Conservation (phyloP, 169 alveolate species). For the Cryptosporidium felis region DNA sequence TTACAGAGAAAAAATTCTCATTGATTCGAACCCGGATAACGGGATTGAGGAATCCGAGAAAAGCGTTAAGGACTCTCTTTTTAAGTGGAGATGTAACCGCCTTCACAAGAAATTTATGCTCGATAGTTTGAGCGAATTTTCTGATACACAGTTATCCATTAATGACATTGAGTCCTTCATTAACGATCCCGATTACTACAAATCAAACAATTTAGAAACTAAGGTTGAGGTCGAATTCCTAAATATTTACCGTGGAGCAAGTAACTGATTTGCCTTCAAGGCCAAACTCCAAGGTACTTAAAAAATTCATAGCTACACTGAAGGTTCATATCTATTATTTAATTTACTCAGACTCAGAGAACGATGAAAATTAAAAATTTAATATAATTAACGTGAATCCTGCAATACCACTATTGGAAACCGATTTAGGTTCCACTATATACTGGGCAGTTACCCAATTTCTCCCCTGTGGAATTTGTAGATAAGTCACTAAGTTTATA, state of each 20-base stretch:
- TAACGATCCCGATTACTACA: not conserved
- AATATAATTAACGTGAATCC: not conserved
- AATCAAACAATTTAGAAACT: not conserved
- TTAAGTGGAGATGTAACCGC: constrained; percentile 61
- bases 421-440: constrained; percentile 67
- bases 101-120: not conserved
- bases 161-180: constrained; percentile 9
- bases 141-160: not conserved
- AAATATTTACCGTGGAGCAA: not conserved
- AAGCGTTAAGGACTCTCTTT: constrained; percentile 26
- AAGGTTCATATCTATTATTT: too few species aligned
- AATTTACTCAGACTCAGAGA: too few species aligned
- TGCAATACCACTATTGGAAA: not conserved
- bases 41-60: constrained; percentile 65
- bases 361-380: not conserved
- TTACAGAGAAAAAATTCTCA: constrained; percentile 23
- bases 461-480: not conserved
- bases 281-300: too few species aligned
- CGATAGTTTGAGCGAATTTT: not conserved
- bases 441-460: constrained; percentile 20
- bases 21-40: constrained; percentile 45
- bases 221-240: not conserved
- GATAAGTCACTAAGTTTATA: constrained; percentile 55
- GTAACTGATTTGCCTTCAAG: too few species aligned
- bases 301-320: too few species aligned